Evolutionary conservation across 257 asterid species (phyloP).

Genomic region (Oldenlandia corymbosa): DNA sequence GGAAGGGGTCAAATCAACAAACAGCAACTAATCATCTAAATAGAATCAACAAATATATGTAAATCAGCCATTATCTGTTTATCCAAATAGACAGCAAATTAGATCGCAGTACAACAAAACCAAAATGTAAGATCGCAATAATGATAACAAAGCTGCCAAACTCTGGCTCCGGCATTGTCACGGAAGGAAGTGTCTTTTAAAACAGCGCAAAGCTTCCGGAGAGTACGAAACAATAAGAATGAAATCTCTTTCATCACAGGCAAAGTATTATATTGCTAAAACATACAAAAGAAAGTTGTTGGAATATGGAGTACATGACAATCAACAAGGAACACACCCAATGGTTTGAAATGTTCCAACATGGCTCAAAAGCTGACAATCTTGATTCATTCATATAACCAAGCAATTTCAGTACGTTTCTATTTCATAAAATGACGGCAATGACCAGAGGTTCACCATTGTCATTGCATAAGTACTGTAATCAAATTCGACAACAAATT

Average conservation of each 20-base stretch:
- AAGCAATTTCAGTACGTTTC: no score
- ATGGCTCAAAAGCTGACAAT: not conserved
- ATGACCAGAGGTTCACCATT: not conserved
- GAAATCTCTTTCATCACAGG: not conserved
- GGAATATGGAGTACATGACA: not conserved
- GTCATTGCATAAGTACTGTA: not conserved
- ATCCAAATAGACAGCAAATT: not conserved
- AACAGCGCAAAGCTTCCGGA: not conserved
- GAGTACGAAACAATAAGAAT: not conserved
- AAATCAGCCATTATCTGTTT: not conserved
- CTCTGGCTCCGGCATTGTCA: not conserved
- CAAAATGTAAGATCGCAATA: not conserved
- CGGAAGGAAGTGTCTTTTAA: not conserved
- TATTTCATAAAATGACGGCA: no score
- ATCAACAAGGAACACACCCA: not conserved
- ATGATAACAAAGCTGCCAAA: not conserved
- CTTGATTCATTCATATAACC: not conserved
- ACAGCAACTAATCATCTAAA: not conserved
- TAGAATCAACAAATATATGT: not conserved
- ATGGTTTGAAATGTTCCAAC: not conserved
- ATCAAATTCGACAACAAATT: no score
- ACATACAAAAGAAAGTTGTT: not conserved
- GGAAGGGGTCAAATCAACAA: no score
- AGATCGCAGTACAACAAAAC: not conserved
- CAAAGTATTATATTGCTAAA: no score